Conservation (phyloP, 768 basidiomycete species). For the Mycena galopus region DNA sequence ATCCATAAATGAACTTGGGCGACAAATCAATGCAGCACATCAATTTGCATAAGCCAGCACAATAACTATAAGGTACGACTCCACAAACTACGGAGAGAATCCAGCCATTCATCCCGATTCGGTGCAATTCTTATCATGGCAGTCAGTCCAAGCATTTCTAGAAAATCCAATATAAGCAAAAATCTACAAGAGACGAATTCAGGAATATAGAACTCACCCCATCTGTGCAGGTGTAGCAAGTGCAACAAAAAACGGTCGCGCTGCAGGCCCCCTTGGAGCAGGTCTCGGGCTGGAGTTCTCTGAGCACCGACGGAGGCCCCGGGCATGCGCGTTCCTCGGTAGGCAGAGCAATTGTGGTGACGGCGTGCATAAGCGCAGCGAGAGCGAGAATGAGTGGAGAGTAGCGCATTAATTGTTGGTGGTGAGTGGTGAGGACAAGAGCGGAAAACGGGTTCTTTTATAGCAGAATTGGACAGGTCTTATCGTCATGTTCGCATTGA, state of each 20-base stretch:
- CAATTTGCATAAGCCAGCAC: constrained; percentile 16
- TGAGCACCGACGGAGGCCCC: constrained; percentile 12
- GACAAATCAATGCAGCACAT: constrained; percentile 18
- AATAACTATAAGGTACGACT: constrained; percentile 17
- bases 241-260: constrained; percentile 16
- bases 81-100: constrained; percentile 19
- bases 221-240: constrained; percentile 10
- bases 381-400: constrained; percentile 17
- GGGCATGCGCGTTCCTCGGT: constrained; percentile 6
- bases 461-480: constrained; percentile 18
- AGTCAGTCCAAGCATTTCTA: constrained; percentile 13
- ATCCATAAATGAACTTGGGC: constrained; percentile 19
- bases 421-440: constrained; percentile 15
- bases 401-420: constrained; percentile 17
- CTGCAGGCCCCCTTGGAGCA: constrained; percentile 14
- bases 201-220: constrained; percentile 19
- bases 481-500: constrained; percentile 15
- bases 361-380: constrained; percentile 18
- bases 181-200: constrained; percentile 18
- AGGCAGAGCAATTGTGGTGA: constrained; percentile 13
- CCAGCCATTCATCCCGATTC: constrained; percentile 17
- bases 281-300: constrained; percentile 14
- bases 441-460: constrained; percentile 17
- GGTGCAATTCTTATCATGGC: constrained; percentile 15
- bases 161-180: constrained; percentile 19